Evolutionary conservation across 805 yeast species (phyloP).

Genomic region (Metschnikowia kunwiensis): DNA sequence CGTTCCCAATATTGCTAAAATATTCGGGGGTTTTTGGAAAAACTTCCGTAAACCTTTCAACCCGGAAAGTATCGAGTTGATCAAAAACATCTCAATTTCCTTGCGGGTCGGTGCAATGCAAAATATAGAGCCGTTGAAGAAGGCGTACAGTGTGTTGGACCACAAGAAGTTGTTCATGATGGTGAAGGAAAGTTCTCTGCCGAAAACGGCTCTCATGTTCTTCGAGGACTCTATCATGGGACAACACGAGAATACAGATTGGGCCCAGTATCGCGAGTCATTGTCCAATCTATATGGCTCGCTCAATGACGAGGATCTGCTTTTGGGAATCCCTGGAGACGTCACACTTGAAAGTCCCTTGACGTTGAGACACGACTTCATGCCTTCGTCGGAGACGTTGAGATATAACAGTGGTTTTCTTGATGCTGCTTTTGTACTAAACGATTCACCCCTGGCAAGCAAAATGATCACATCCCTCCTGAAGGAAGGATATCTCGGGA

Average conservation of each 20-base stretch:
- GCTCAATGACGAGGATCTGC: conserved; percentile 61
- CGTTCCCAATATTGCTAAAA: not conserved
- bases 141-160: conserved; percentile 30
- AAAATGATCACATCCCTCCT: conserved; percentile 39
- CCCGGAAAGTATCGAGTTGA: conserved; percentile 15
- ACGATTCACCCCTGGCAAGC: conserved; percentile 7
- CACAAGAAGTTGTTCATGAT: conserved; percentile 24
- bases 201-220: conserved; percentile 46
- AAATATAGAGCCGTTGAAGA: conserved; percentile 24
- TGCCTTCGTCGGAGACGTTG: conserved; percentile 36
- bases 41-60: conserved; percentile 1
- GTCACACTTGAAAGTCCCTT: conserved; percentile 54
- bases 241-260: conserved; percentile 1
- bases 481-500: conserved; percentile 54
- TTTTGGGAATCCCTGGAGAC: conserved; percentile 61
- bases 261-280: conserved; percentile 1
- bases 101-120: conserved; percentile 41
- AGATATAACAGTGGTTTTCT: conserved; percentile 55
- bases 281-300: conserved; percentile 42
- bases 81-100: conserved; percentile 25
- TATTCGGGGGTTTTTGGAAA: conserved; percentile 6
- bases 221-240: conserved; percentile 39
- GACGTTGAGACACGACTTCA: conserved; percentile 32
- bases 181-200: conserved; percentile 31
- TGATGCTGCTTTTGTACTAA: conserved; percentile 39